Evolutionary conservation across 2,329 filamentous ascomycete genomes (phyloP).

Genomic region (Xylariaceae sp.): DNA sequence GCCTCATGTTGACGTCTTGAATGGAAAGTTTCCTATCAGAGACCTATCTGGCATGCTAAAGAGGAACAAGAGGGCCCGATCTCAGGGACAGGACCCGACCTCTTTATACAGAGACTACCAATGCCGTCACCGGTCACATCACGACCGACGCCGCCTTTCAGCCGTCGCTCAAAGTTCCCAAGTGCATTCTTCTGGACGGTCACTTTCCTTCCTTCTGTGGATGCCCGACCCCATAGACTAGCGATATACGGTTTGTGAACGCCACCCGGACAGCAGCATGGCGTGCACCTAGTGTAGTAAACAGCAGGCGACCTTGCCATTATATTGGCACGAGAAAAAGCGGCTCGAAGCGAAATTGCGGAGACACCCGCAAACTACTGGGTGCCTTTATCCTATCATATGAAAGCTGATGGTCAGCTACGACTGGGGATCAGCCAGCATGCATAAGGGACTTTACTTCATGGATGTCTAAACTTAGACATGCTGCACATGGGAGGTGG

Average conservation of each 20-base stretch:
- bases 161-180: too few species aligned
- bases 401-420: not conserved
- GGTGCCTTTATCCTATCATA: not conserved
- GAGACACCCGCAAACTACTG: not conserved
- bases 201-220: not conserved
- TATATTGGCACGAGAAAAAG: not conserved
- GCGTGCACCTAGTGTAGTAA: not conserved
- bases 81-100: not conserved
- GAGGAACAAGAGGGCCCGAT: not conserved
- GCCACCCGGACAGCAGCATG: not conserved
- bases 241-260: not conserved
- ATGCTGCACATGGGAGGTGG: too few species aligned
- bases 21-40: too few species aligned
- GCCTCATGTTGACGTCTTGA: slow-evolving; percentile 4
- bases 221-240: not conserved
- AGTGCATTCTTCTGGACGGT: not conserved
- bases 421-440: not conserved
- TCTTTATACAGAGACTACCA: not conserved
- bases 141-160: not conserved
- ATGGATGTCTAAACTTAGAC: too few species aligned
- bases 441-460: not conserved
- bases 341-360: not conserved
- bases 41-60: not conserved
- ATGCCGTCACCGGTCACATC: not conserved
- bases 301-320: not conserved